Base-by-base conservation (phyloP, 345 rosid genomes). In the Moringa oleifera region DNA sequence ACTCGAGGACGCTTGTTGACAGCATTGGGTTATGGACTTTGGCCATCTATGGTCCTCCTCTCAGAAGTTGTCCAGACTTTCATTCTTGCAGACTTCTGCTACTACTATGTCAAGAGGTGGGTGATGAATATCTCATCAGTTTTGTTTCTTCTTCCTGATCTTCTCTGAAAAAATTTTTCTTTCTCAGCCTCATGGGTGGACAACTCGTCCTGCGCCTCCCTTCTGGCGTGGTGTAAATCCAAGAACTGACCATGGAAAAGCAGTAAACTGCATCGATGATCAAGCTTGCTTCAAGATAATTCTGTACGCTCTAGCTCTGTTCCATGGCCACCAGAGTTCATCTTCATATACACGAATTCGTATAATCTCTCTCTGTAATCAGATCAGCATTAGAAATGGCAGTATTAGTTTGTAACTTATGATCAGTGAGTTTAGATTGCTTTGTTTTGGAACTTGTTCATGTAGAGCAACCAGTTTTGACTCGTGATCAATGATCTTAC, bases 161-260 rank as follows among this genome's bases (percentile, higher is more conserved):
- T 57, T 31, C 20, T 61, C 20, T 45, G 1, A 36, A 51, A 24
- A 17, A 8, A 23, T 18, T 50, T 17, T 19, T 52, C 70, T 58
- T 21, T 49, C 64, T 58, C 83, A 91, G 98, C 62, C 77, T 91
- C 21, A 55, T 89, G 65, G 98, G 96, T 49, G 98, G 96, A 41
- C 96, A 86, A 59, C 95, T 91, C 5, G 87, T 89, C 71, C 89
- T 91, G 23, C 92, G 96, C 53, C 87, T 91, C 23, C 98, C 98
- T 16, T 85, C 98, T 20, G 96, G 91, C 31, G 96, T 89, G 49
- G 98, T 91, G 64, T 88, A 52, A 73, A 60, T 58, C 23, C 11
- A 15, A 33, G 17, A 41, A 41, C 2, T 7, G 12, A 41, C 47
- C 47, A 41, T 41, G 47, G 1, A 11, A 15, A 41, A 15, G 47